phyloP scores from a whole-genome alignment of 371 early-diverging fungal species.

The Lichtheimia ramosa region DNA sequence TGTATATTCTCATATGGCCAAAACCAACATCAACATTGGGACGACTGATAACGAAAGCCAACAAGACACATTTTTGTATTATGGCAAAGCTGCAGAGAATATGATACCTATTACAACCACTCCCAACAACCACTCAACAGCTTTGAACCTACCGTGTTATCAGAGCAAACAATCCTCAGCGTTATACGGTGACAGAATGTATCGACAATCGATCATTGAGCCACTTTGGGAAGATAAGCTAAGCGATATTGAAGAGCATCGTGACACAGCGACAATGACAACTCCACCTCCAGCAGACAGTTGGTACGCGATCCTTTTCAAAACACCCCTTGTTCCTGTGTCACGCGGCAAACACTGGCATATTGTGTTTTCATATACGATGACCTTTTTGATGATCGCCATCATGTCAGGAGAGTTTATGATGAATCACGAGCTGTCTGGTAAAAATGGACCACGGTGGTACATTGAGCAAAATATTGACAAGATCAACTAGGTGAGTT shows the following conservation, averaged over 20 bases:
- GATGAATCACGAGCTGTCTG: conserved; percentile 15
- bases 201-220: neutral
- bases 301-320: conserved; percentile 4
- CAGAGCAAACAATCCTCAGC: conserved; percentile 1
- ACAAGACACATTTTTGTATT: conserved; percentile 5
- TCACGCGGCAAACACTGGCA: conserved; percentile 16
- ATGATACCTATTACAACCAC: neutral
- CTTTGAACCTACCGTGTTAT: conserved; percentile 3
- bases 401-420: conserved; percentile 23
- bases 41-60: neutral
- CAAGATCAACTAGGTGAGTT: conserved; percentile 13
- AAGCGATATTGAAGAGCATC: neutral
- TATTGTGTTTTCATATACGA: conserved; percentile 14
- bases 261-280: neutral
- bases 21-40: neutral
- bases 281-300: neutral
- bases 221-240: neutral
- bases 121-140: neutral
- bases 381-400: conserved; percentile 8
- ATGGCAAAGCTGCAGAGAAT: conserved; percentile 6
- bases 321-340: conserved; percentile 5
- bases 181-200: neutral
- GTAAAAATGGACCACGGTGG: conserved; percentile 7
- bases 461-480: neutral
- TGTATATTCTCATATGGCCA: neutral